A percentile compares a stretch with the other conserved stretches of the same genome.
phyloP scores from a whole-genome alignment of 345 rosid species.

The Raphanus raphanistrum region DNA sequence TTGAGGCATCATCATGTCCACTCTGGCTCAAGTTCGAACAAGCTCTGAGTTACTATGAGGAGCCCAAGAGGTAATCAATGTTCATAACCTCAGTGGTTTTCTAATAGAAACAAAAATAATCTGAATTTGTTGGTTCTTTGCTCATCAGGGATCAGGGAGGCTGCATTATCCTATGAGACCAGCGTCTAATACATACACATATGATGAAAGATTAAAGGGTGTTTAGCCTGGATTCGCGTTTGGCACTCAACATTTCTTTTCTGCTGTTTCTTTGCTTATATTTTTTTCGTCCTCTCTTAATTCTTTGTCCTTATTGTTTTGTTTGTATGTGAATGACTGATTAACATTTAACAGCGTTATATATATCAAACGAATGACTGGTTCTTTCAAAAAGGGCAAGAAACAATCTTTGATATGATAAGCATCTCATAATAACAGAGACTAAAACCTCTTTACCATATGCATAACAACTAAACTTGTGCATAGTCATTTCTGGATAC shows the following conservation, averaged over 20 bases:
- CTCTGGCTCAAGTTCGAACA: slow-evolving; percentile 84
- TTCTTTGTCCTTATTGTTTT: neutral
- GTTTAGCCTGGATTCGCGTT: neutral
- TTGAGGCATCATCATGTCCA: slow-evolving; percentile 54
- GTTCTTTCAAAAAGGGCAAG: neutral
- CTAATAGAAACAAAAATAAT: neutral
- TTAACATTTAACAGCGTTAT: slow-evolving; percentile 3
- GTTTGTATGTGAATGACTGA: slow-evolving; percentile 26
- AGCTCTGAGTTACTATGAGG: slow-evolving; percentile 63
- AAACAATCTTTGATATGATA: neutral
- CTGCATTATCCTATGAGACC: slow-evolving; percentile 61
- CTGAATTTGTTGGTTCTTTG: slow-evolving; percentile 10
- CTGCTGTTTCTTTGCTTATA: neutral
- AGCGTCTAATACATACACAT: neutral
- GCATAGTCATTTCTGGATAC: no score
- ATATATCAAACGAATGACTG: slow-evolving; percentile 22
- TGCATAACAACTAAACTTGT: no score
- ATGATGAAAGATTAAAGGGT: slow-evolving; percentile 8
- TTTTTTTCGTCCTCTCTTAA: neutral
- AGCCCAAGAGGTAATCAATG: slow-evolving; percentile 51
- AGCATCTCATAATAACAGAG: neutral
- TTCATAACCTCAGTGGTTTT: neutral
- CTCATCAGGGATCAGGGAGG: slow-evolving; percentile 52
- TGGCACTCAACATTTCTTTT: slow-evolving; percentile 19
- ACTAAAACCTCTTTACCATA: no score